Evolutionary conservation across 495 filamentous ascomycete genomes (phyloP).

Genomic region (Xylaria acuta): DNA sequence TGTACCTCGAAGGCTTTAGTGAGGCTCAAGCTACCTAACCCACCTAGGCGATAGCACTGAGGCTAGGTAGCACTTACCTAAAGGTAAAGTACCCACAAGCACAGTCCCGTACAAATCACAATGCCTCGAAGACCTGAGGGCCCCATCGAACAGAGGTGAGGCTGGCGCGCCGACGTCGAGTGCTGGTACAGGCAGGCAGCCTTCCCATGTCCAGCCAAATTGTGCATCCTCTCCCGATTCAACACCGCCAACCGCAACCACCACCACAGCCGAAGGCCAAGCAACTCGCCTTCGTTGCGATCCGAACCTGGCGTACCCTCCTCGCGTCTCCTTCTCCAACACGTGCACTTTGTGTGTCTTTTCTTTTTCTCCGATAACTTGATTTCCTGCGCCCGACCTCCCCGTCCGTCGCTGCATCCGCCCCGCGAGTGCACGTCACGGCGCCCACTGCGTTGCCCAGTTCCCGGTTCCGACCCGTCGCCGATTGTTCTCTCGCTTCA

Average conservation of each 20-base stretch:
- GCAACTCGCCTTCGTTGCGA: neutral
- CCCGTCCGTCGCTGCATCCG: neutral
- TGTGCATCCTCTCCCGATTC: conserved; percentile 18
- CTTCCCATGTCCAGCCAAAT: conserved; percentile 9
- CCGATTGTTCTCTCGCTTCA: conserved; percentile 2
- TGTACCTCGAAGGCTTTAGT: neutral
- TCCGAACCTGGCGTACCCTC: neutral
- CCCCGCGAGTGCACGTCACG: conserved; percentile 2
- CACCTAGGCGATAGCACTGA: neutral
- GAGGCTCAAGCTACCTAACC: conserved; percentile 12
- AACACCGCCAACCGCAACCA: neutral
- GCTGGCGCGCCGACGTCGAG: conserved; percentile 11
- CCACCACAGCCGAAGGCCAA: neutral
- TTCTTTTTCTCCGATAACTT: neutral
- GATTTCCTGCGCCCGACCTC: conserved; percentile 6
- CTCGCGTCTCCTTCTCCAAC: neutral
- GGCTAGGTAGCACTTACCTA: neutral
- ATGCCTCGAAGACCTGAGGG: neutral
- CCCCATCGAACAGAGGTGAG: conserved; percentile 13
- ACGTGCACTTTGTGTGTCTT: neutral
- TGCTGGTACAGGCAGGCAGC: conserved; percentile 15
- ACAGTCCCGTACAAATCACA: neutral
- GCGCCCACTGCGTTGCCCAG: neutral
- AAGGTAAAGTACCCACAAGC: neutral
- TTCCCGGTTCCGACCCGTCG: neutral